phyloP scores from a whole-genome alignment of 2,329 filamentous ascomycete species.

The Cordyceps fumosorosea region DNA sequence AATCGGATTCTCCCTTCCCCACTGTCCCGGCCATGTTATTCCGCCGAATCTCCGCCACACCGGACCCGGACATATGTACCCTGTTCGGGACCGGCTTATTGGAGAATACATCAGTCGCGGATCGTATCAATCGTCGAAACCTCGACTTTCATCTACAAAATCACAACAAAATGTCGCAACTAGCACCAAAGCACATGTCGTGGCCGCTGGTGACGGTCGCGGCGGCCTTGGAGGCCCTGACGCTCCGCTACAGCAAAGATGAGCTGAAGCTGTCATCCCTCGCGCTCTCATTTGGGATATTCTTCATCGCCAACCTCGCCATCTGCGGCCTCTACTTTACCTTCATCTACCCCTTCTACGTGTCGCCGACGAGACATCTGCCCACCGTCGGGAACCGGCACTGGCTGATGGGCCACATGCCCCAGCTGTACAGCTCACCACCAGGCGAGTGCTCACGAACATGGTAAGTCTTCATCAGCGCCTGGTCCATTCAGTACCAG shows the following conservation, averaged over 20 bases:
- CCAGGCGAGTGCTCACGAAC: slow-evolving; percentile 39
- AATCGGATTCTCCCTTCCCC: neutral
- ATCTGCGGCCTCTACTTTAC: slow-evolving; percentile 27
- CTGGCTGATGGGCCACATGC: slow-evolving; percentile 43
- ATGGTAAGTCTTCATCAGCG: slow-evolving; percentile 32
- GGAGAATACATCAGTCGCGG: too few relatives aligned
- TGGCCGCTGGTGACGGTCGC: neutral
- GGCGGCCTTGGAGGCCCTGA: neutral
- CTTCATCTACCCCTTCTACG: slow-evolving; percentile 35
- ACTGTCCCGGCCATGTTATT: neutral
- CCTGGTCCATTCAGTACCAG: too few relatives aligned
- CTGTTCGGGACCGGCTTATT: too few relatives aligned
- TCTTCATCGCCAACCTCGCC: slow-evolving; percentile 26
- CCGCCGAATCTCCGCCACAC: neutral
- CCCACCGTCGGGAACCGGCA: slow-evolving; percentile 36
- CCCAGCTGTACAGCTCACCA: slow-evolving; percentile 30
- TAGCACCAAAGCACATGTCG: neutral
- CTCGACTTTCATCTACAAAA: neutral
- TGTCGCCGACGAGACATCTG: slow-evolving; percentile 38
- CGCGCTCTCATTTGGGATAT: slow-evolving; percentile 25
- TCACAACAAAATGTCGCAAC: neutral
- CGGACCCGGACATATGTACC: too few relatives aligned
- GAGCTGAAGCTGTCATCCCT: slow-evolving; percentile 19
- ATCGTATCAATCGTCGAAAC: too few relatives aligned
- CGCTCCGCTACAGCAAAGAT: neutral